Percentiles rank a stretch among this genome's conserved stretches.
phyloP scores from a whole-genome alignment of 805 yeast genomes.

The Candida nonsorbophila region DNA sequence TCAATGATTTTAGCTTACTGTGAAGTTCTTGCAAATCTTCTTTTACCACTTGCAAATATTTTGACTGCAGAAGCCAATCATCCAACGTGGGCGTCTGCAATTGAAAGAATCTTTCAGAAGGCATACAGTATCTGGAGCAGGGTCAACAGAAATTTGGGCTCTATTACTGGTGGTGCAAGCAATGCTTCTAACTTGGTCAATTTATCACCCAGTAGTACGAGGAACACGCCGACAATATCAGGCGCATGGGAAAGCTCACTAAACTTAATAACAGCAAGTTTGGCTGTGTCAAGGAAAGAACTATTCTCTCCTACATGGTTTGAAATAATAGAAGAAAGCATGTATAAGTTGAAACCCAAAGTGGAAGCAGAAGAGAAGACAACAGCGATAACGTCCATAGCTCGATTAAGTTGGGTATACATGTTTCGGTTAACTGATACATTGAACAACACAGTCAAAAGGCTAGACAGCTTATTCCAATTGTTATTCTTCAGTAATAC shows the following conservation, averaged over 20 bases:
- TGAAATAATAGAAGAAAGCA: constrained; percentile 55
- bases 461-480: constrained; percentile 60
- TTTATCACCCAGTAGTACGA: constrained; percentile 7
- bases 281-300: constrained; percentile 77
- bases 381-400: constrained; percentile 56
- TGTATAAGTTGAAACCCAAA: constrained; percentile 62
- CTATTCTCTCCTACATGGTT: constrained; percentile 73
- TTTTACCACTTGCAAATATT: constrained; percentile 77
- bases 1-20: constrained; percentile 73
- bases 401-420: constrained; percentile 86
- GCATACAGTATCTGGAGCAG: constrained; percentile 42
- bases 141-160: constrained; percentile 14
- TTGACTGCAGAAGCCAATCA: constrained; percentile 94
- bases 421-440: constrained; percentile 84
- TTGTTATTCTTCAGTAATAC: constrained; percentile 44
- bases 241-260: constrained; percentile 64
- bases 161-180: constrained; percentile 1
- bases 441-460: constrained; percentile 77
- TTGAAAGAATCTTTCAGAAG: constrained; percentile 53
- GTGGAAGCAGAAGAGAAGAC: constrained; percentile 44
- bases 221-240: neutral
- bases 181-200: constrained; percentile 5
- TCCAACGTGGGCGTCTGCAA: constrained; percentile 89
- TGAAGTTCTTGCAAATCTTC: constrained; percentile 69
- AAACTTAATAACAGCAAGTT: constrained; percentile 62